Conservation (phyloP, 78 protist genomes). For the Neovahlkampfia damariscottae region DNA sequence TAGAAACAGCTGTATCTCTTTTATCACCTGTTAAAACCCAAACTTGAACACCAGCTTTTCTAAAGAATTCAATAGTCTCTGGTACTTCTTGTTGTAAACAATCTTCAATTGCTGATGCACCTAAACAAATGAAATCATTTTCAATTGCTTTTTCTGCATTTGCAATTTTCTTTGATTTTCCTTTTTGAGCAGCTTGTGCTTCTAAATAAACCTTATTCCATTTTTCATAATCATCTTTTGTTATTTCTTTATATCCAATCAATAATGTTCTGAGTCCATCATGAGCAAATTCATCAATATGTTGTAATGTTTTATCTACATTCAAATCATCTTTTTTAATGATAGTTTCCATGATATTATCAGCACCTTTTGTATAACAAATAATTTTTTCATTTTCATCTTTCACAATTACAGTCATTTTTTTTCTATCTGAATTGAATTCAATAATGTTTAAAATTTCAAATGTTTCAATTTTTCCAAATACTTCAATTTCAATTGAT, state of each 20-base stretch:
- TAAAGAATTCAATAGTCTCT: constrained; percentile 36
- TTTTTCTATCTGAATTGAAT: constrained; percentile 38
- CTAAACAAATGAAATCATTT: constrained; percentile 30
- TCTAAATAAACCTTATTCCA: constrained; percentile 3
- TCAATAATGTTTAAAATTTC: constrained; percentile 18
- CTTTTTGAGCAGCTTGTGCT: not conserved
- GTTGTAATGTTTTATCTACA: not conserved
- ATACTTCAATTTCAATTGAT: not conserved
- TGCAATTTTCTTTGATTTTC: constrained; percentile 2
- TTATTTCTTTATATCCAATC: not conserved
- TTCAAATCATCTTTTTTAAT: not conserved
- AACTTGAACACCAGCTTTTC: constrained; percentile 54
- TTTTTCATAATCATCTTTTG: not conserved
- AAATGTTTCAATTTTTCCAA: not conserved
- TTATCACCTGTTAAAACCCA: constrained; percentile 82
- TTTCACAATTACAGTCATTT: constrained; percentile 57
- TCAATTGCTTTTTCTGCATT: constrained; percentile 35
- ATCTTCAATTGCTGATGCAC: constrained; percentile 78
- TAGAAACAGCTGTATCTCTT: constrained; percentile 75
- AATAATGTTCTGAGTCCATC: constrained; percentile 70
- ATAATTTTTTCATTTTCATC: not conserved
- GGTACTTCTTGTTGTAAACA: constrained; percentile 68
- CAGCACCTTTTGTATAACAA: constrained; percentile 45
- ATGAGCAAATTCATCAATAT: constrained; percentile 37
- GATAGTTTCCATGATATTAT: constrained; percentile 11